phyloP scores from a whole-genome alignment of 2,329 filamentous ascomycete genomes.

The Fusarium euwallaceae region DNA sequence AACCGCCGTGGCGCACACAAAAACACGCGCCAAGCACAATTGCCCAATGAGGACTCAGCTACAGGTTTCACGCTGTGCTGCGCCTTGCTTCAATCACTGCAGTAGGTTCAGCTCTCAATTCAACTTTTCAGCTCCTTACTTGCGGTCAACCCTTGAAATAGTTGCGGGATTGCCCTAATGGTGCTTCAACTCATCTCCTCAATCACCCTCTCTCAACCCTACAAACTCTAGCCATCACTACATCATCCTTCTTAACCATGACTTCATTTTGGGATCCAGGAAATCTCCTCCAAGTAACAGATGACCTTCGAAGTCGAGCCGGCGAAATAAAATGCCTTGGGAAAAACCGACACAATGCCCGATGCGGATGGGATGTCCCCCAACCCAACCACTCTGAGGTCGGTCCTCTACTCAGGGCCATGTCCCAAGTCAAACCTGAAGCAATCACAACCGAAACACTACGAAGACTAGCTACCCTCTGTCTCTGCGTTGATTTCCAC shows the following conservation, averaged over 20 bases:
- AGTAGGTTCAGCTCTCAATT: not conserved
- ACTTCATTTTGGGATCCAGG: conserved; percentile 6
- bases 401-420: not conserved
- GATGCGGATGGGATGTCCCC: not conserved
- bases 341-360: not conserved
- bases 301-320: not conserved
- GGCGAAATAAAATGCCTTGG: conserved; percentile 9
- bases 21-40: not conserved
- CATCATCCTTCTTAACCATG: not conserved
- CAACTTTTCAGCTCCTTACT: not conserved
- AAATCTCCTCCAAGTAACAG: conserved; percentile 9
- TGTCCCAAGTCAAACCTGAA: conserved; percentile 6
- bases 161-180: too few relatives aligned
- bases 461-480: not conserved
- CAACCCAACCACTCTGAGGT: conserved; percentile 3
- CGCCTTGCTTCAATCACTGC: not conserved
- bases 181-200: not conserved
- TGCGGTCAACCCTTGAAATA: not conserved
- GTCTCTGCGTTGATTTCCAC: conserved; percentile 1
- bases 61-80: not conserved
- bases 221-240: not conserved
- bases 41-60: not conserved
- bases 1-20: not conserved
- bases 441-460: not conserved
- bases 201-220: not conserved